A percentile compares a stretch with the other conserved stretches of the same genome.
These are phyloP conservation scores for Cystofilobasidium capitatum DNA, from an alignment of 768 basidiomycete genomes.

Conservation along the genomic window DNA sequence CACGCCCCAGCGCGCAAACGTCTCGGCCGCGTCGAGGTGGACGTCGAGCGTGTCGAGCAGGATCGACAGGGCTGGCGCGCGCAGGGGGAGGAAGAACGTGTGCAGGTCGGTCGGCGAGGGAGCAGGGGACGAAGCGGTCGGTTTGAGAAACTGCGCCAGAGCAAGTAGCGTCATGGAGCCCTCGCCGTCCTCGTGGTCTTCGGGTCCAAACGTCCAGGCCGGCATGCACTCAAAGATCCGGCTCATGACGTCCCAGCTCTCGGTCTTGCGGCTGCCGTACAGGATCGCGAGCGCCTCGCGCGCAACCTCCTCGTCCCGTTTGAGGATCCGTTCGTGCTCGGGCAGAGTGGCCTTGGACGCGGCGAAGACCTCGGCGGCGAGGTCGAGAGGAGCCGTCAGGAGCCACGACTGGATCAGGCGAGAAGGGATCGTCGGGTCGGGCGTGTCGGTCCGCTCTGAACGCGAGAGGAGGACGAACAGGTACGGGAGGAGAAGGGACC, in stretches of 20 bases:
- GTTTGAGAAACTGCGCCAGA: slow-evolving; percentile 67
- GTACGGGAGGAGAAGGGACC: slow-evolving; percentile 76
- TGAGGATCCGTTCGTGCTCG: slow-evolving; percentile 58
- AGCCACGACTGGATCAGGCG: slow-evolving; percentile 38
- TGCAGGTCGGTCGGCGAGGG: slow-evolving; percentile 59
- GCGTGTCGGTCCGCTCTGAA: slow-evolving; percentile 64
- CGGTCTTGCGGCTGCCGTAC: slow-evolving; percentile 62
- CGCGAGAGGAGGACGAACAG: slow-evolving; percentile 83
- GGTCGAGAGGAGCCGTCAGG: slow-evolving; percentile 50
- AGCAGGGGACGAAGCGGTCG: slow-evolving; percentile 55
- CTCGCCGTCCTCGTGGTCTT: slow-evolving; percentile 57
- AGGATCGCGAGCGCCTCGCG: slow-evolving; percentile 76
- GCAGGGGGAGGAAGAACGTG: slow-evolving; percentile 71
- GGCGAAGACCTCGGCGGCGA: slow-evolving; percentile 69
- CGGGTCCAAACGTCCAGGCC: slow-evolving; percentile 59
- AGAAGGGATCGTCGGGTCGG: slow-evolving; percentile 57
- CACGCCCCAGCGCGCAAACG: slow-evolving; percentile 76
- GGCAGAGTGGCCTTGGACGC: slow-evolving; percentile 83
- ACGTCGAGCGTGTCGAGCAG: slow-evolving; percentile 85
- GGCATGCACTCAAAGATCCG: slow-evolving; percentile 91
- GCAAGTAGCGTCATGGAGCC: slow-evolving; percentile 74
- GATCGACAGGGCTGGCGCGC: slow-evolving; percentile 61
- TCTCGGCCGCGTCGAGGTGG: slow-evolving; percentile 88
- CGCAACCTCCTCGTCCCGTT: slow-evolving; percentile 71
- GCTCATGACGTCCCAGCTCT: slow-evolving; percentile 76